These are phyloP conservation scores for Pythium aphanidermatum DNA, from an alignment of 352 stramenopile genomes.

Conservation along the genomic window DNA sequence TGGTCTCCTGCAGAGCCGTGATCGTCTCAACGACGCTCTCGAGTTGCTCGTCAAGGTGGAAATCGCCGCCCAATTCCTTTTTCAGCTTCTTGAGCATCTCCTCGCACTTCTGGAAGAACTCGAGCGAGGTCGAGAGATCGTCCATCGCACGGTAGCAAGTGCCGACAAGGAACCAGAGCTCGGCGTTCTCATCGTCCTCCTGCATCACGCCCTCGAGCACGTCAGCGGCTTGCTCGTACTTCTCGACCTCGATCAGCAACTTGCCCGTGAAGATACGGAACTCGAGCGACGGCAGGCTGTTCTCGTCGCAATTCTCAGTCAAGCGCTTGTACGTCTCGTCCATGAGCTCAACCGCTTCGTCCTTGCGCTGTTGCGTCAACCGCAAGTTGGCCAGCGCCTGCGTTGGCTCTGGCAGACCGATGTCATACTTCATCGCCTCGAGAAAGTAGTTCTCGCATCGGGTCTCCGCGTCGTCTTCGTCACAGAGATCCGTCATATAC, in stretches of 20 bases:
- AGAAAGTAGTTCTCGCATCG: constrained; percentile 90
- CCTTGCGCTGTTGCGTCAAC: constrained; percentile 89
- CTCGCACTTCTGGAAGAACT: constrained; percentile 83
- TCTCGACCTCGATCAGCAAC: constrained; percentile 82
- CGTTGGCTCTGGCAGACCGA: constrained; percentile 88
- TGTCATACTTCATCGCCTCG: constrained; percentile 87
- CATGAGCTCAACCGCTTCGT: constrained; percentile 86
- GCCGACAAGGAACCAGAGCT: constrained; percentile 86
- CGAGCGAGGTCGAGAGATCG: constrained; percentile 67
- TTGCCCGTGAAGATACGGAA: constrained; percentile 82
- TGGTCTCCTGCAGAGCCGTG: constrained; percentile 38
- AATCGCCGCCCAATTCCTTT: constrained; percentile 60
- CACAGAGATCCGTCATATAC: constrained; percentile 97
- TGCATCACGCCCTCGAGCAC: constrained; percentile 86
- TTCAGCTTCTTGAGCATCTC: constrained; percentile 78
- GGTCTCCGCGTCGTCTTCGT: constrained; percentile 89
- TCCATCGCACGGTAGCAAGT: constrained; percentile 86
- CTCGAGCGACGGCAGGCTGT: constrained; percentile 74
- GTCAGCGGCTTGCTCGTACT: constrained; percentile 74
- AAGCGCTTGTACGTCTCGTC: constrained; percentile 90
- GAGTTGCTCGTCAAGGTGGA: constrained; percentile 73
- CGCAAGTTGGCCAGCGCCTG: constrained; percentile 94
- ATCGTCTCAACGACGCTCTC: constrained; percentile 70
- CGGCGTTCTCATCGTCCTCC: constrained; percentile 86
- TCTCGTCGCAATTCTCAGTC: constrained; percentile 62